Evolutionary conservation across 371 early-diverging fungal genomes (phyloP), one percentile per base, ranked within the genome.

Genomic region (Mortierella sp.): DNA sequence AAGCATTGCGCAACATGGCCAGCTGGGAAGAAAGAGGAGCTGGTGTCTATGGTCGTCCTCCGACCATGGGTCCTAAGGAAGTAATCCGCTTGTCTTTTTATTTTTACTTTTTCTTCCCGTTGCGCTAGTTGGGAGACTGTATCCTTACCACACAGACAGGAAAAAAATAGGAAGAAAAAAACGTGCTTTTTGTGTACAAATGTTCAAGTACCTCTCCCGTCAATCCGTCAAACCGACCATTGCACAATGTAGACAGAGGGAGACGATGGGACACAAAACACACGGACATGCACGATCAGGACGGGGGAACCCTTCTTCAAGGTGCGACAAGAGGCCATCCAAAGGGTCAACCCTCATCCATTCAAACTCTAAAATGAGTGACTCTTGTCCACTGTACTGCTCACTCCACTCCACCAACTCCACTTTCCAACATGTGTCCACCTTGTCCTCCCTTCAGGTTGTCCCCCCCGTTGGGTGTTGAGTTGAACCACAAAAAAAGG

Each of bases 21-120:
- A 16, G 32, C 21, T 65, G 65, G 65, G 65, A 65, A 29, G 27
- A 58, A 18, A 65, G 65, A 38, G 41, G 65, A 65, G 65, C 38
- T 38, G 65, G 21, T 35, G 18, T 65, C 65, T 38, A 65, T 48
- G 27, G n/a, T 8, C 32, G 4, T 21, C 32, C 7, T 43, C 4
- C 38, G 6, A 18, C 58, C 38, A 32, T 35, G 72, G 48, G 68
- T 6, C 24, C 43, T 29, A 32, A 18, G 46, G 38, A 29, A 12
- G 65, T 35, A 48, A 44, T 10, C 32, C 43, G 41, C 6, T 32
- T n/a, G 58, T 21, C 32, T 72, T 72, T 68, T 46, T 43, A 68
- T 71, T 29, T 74, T 51, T 74, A 43, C 35, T 18, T 74, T 70
- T 14, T 74, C 35, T 63, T 65, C 65, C 65, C 65, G 65, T 65